These are phyloP conservation scores for Scytalidium lignicola DNA, from an alignment of 2,329 filamentous ascomycete genomes.

Conservation along the genomic window DNA sequence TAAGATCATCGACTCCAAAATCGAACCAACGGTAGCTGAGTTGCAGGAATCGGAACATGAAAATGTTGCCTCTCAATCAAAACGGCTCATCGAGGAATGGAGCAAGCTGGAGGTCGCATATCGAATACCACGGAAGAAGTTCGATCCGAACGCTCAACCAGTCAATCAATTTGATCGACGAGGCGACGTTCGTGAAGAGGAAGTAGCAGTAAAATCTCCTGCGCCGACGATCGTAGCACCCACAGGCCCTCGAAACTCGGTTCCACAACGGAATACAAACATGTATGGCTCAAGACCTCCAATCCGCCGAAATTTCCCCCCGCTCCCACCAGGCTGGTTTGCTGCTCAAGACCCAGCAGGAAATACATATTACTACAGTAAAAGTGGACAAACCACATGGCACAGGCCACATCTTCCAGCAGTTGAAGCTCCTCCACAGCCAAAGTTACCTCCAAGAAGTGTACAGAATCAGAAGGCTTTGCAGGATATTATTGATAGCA, in stretches of 20 bases:
- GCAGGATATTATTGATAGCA: slow-evolving; percentile 79
- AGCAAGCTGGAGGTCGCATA: slow-evolving; percentile 85
- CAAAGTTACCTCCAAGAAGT: slow-evolving; percentile 46
- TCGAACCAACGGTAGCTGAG: slow-evolving; percentile 73
- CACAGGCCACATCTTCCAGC: slow-evolving; percentile 67
- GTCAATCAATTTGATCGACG: slow-evolving; percentile 59
- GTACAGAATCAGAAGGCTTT: slow-evolving; percentile 61
- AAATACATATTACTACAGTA: slow-evolving; percentile 80
- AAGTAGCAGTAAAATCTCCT: slow-evolving; percentile 26
- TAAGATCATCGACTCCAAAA: slow-evolving; percentile 95
- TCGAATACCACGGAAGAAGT: slow-evolving; percentile 85
- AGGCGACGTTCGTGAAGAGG: slow-evolving; percentile 54
- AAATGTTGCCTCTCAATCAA: slow-evolving; percentile 67
- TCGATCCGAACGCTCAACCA: slow-evolving; percentile 59
- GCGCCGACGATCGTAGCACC: slow-evolving; percentile 31
- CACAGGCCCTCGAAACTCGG: slow-evolving; percentile 40
- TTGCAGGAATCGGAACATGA: slow-evolving; percentile 66
- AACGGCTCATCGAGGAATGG: slow-evolving; percentile 75
- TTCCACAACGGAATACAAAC: slow-evolving; percentile 51
- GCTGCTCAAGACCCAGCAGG: slow-evolving; percentile 66
- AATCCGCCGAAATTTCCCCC: slow-evolving; percentile 49
- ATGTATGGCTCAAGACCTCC: slow-evolving; percentile 45
- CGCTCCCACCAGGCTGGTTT: slow-evolving; percentile 83
- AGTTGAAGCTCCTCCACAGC: slow-evolving; percentile 47
- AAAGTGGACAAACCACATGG: slow-evolving; percentile 76